A percentile compares a stretch with the other conserved stretches of the same genome.
Evolutionary conservation across 768 basidiomycete genomes (phyloP).

Genomic region (Exsudoporus frostii): DNA sequence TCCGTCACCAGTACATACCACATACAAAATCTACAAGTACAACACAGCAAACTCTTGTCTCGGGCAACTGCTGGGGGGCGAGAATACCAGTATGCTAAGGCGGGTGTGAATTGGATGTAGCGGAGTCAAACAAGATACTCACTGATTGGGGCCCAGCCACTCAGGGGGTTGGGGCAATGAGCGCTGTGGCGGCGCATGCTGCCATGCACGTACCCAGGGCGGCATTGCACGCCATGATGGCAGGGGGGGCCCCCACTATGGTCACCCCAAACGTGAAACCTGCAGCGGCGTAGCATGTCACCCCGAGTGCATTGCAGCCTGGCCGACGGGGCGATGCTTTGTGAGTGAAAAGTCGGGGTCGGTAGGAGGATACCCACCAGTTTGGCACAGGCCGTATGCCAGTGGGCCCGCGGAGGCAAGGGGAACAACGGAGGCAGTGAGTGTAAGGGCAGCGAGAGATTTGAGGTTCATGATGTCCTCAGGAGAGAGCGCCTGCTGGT

Average conservation of each 20-base stretch:
- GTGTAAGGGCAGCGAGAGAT: conserved; percentile 13
- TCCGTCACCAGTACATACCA: background rate
- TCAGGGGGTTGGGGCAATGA: conserved; percentile 27
- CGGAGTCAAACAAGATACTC: background rate
- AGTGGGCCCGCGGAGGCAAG: conserved; percentile 16
- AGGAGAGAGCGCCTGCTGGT: background rate
- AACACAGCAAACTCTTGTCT: background rate
- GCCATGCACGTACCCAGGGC: conserved; percentile 26
- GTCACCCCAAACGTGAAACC: conserved; percentile 25
- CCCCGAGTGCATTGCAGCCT: conserved; percentile 26
- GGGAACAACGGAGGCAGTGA: conserved; percentile 13
- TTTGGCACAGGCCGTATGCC: conserved; percentile 24
- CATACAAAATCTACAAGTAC: background rate
- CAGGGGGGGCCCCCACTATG: conserved; percentile 18
- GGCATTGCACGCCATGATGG: conserved; percentile 21
- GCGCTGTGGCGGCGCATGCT: conserved; percentile 17
- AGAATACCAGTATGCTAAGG: background rate
- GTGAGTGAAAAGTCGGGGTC: background rate
- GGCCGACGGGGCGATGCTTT: background rate
- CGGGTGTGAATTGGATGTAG: background rate
- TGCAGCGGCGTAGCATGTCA: conserved; percentile 23
- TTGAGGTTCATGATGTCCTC: conserved; percentile 25
- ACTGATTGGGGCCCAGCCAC: background rate
- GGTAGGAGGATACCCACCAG: conserved; percentile 5
- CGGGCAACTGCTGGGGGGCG: background rate